Evolutionary conservation across 176 grass and related monocot genomes (phyloP), one percentile per base, ranked within the genome.

Genomic region (Rhipidocladum racemiflorum): DNA sequence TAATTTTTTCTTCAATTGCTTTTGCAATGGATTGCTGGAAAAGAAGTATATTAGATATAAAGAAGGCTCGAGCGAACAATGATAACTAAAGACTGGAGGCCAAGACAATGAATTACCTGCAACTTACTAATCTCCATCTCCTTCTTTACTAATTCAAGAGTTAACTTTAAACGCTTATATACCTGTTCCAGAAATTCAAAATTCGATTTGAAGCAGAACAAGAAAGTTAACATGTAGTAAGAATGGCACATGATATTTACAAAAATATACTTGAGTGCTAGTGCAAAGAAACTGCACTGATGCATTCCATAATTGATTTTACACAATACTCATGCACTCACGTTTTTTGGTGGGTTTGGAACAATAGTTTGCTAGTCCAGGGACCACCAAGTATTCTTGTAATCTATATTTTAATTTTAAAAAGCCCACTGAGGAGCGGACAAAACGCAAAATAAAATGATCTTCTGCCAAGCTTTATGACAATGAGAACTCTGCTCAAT

Each of bases 1-100:
- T 98, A 90, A 98, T 93, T 84, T 98, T 98, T 84, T 98, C 96
- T 88, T 98, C 96, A 63, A 98, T 98, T 68, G 96, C 96, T 91
- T 92, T 98, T 85, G 96, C 96, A 62, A 98, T 98, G 83, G 96
- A 91, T 98, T 98, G 90, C 96, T 98, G 87, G 28, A 74, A 88
- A 30, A 80, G 12, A 86, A 66, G 61, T 74, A 76, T 16, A 85
- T 80, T 44, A 76, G 50, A 72, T 15, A 59, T 32, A 21, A 90
- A 65, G 40, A 84, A 54, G 68, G 28, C 21, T 53, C 35, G 27
- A 75, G 15, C 35, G 64, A 89, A 53, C 28, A 72, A 57, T 63
- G 18, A 44, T 74, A 86, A 61, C 34, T 18, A 82, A 77, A n/a
- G 53, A 48, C 6, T 32, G 4, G 74, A 57, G 2, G 18, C 25